A percentile compares a stretch with the other conserved stretches of the same genome.
phyloP scores from a whole-genome alignment of 352 stramenopile genomes.

The Phytophthora hybrid region DNA sequence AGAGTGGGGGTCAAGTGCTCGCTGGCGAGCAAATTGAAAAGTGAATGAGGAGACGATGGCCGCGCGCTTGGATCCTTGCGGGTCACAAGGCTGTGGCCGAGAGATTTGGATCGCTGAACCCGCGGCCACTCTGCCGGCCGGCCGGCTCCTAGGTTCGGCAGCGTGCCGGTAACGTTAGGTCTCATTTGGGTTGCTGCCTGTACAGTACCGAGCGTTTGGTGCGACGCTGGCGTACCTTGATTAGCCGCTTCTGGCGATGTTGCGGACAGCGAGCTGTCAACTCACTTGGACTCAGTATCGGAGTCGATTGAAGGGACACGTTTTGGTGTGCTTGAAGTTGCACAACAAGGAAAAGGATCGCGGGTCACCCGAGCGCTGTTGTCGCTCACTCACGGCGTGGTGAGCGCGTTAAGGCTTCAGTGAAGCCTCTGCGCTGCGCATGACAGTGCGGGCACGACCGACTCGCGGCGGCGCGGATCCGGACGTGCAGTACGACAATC shows the following conservation, averaged over 20 bases:
- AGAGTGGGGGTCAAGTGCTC: constrained; percentile 20
- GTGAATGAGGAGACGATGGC: constrained; percentile 6
- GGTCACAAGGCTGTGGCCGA: too few species aligned
- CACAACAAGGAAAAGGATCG: neutral
- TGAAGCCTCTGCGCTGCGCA: too few species aligned
- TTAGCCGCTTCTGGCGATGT: neutral
- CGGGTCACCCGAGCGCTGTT: neutral
- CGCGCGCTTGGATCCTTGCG: too few species aligned
- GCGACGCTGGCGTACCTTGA: constrained; percentile 9
- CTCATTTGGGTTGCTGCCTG: neutral
- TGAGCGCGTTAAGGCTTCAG: too few species aligned
- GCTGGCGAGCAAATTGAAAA: constrained; percentile 33
- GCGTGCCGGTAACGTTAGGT: neutral
- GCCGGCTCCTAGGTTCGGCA: neutral
- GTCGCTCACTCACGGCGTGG: too few species aligned
- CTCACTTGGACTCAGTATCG: constrained; percentile 13
- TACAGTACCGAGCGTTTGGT: too few species aligned
- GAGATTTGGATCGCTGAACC: too few species aligned
- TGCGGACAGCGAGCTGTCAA: neutral
- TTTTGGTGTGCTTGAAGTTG: constrained; percentile 1
- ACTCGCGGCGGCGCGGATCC: neutral
- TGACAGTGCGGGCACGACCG: neutral
- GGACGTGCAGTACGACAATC: constrained; percentile 21
- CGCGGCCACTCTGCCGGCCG: too few species aligned
- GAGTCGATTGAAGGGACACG: constrained; percentile 1